phyloP scores from a whole-genome alignment of 768 basidiomycete species.

The Suillus luteus region DNA sequence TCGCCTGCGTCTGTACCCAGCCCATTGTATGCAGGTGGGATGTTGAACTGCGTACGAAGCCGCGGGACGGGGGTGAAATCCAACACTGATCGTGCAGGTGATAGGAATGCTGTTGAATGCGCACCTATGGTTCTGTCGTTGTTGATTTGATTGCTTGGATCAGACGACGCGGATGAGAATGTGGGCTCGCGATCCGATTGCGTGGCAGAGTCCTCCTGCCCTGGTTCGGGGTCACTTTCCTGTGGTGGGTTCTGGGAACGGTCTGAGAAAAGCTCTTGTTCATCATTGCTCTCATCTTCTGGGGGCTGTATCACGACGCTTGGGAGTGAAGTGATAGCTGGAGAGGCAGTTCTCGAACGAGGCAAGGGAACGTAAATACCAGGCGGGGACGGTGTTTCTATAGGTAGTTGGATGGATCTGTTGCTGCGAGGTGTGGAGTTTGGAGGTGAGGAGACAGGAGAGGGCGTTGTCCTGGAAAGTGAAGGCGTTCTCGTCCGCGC shows the following conservation, averaged over 20 bases:
- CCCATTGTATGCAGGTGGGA: conserved; percentile 47
- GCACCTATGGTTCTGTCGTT: conserved; percentile 28
- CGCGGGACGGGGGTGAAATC: conserved; percentile 69
- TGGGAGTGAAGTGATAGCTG: conserved; percentile 38
- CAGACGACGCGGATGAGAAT: conserved; percentile 68
- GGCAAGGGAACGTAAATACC: conserved; percentile 53
- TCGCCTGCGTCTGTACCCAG: conserved; percentile 34
- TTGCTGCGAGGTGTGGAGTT: conserved; percentile 67
- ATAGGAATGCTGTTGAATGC: conserved; percentile 48
- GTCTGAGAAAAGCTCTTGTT: conserved; percentile 7
- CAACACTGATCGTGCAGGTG: conserved; percentile 51
- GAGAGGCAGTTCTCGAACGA: conserved; percentile 51
- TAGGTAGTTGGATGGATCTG: conserved; percentile 43
- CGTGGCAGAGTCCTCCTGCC: conserved; percentile 29
- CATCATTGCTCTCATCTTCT: conserved; percentile 21
- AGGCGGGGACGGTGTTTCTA: conserved; percentile 50
- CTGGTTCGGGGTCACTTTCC: conserved; percentile 27
- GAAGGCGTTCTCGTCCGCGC: conserved; percentile 65
- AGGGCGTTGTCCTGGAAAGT: conserved; percentile 61
- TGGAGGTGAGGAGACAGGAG: conserved; percentile 57
- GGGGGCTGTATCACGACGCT: conserved; percentile 26
- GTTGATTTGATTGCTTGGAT: conserved; percentile 34
- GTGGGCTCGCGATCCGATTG: conserved; percentile 54
- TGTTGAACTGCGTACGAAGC: conserved; percentile 61
- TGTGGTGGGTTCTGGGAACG: conserved; percentile 12